phyloP scores from a whole-genome alignment of 1,284 basidiomycete species.

The Gymnopus androsaceus region DNA sequence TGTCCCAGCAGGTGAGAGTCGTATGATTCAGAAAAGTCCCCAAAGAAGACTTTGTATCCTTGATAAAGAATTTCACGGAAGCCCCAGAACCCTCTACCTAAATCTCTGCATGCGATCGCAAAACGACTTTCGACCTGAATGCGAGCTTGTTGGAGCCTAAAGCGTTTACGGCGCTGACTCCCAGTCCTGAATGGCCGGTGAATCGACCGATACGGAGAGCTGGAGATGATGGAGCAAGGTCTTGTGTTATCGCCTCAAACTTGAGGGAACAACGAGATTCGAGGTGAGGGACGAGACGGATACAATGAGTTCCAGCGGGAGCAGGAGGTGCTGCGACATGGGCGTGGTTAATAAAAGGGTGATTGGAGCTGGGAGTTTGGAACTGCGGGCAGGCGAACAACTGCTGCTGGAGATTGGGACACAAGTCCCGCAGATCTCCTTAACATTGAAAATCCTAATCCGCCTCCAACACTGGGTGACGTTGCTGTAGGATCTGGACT shows the following conservation, averaged over 20 bases:
- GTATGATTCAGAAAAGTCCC: conserved; percentile 95
- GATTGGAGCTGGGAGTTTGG: not conserved
- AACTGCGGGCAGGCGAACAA: not conserved
- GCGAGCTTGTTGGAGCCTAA: conserved; percentile 86
- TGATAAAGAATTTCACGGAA: conserved; percentile 78
- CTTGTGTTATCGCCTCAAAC: conserved; percentile 17
- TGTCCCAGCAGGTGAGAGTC: conserved; percentile 70
- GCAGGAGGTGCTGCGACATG: conserved; percentile 13
- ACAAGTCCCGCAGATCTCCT: conserved; percentile 50
- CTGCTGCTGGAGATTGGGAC: too few relatives aligned
- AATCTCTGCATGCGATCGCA: conserved; percentile 91
- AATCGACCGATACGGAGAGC: conserved; percentile 18
- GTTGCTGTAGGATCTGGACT: too few relatives aligned
- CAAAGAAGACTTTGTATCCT: conserved; percentile 87
- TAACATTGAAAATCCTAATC: conserved; percentile 34
- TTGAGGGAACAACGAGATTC: conserved; percentile 18
- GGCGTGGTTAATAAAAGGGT: conserved; percentile 8
- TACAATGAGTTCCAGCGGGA: conserved; percentile 49
- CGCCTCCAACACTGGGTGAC: too few relatives aligned
- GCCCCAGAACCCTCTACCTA: conserved; percentile 72
- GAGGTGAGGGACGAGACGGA: conserved; percentile 38
- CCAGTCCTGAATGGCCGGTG: conserved; percentile 43
- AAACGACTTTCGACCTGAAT: conserved; percentile 97
- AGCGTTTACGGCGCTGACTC: conserved; percentile 69
- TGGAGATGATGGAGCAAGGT: conserved; percentile 12